Conservation (phyloP, 495 filamentous ascomycete species). For the Staphylotrichum tortipilum region DNA sequence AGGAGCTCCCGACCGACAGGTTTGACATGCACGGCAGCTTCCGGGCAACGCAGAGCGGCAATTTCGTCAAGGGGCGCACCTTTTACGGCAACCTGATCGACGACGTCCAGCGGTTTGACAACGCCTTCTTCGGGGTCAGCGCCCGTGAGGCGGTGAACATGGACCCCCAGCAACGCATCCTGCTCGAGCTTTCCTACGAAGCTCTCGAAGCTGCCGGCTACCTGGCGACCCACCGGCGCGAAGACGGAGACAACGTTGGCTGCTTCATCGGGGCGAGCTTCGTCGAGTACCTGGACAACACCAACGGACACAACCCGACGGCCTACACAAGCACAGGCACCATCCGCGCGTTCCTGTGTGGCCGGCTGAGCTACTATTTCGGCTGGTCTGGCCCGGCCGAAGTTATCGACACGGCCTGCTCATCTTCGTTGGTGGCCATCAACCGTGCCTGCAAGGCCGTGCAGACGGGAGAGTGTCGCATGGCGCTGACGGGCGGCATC, state of each 20-base stretch:
- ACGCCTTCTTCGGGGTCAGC: slow-evolving; percentile 49
- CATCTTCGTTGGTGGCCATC: slow-evolving; percentile 42
- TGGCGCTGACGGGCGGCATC: slow-evolving; percentile 14
- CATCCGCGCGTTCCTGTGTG: slow-evolving; percentile 29
- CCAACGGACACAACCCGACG: slow-evolving; percentile 39
- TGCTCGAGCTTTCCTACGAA: slow-evolving; percentile 68
- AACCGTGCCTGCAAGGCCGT: slow-evolving; percentile 44
- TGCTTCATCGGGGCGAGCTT: slow-evolving; percentile 18
- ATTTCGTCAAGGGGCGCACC: too few species aligned
- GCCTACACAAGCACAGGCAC: slow-evolving; percentile 15
- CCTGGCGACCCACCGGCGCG: slow-evolving; percentile 16
- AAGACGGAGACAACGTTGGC: slow-evolving; percentile 12
- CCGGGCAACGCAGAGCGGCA: slow-evolving; percentile 53
- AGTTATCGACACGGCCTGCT: slow-evolving; percentile 46
- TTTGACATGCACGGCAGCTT: slow-evolving; percentile 51
- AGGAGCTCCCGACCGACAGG: slow-evolving; percentile 44
- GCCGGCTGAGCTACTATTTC: slow-evolving; percentile 43
- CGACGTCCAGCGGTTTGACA: slow-evolving; percentile 42
- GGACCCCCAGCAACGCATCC: slow-evolving; percentile 71
- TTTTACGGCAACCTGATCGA: slow-evolving; percentile 38
- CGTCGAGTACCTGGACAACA: slow-evolving; percentile 23
- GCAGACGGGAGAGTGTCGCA: slow-evolving; percentile 24
- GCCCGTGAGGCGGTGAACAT: slow-evolving; percentile 46
- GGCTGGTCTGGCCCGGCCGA: slow-evolving; percentile 33
- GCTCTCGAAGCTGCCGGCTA: slow-evolving; percentile 60